Evolutionary conservation across 495 filamentous ascomycete genomes (phyloP), one percentile per base, ranked within the genome.

Genomic region (Clavariopsis aquatica): DNA sequence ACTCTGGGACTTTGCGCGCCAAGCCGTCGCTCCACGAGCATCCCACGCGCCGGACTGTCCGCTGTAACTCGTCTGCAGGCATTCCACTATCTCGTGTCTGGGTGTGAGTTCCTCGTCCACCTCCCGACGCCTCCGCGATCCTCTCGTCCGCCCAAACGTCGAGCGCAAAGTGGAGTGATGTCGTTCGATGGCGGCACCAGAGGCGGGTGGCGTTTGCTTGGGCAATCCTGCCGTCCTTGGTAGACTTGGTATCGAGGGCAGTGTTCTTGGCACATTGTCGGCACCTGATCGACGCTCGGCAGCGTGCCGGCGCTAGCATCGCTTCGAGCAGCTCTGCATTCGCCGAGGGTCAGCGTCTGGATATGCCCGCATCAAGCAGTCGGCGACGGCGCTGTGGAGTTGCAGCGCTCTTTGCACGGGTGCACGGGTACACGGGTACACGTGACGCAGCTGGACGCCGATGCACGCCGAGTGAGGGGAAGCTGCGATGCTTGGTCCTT

Each of bases 201-300:
- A 59, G 22, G 41, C 38, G 56, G 10, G 45, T 60, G 57, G 45
- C 45, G 43, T 52, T 51, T 52, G n/a, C 49, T 28, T 60, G 49
- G 57, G 24, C 27, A 34, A 20, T 22, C 34, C 20, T 43, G 53
- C 53, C 53, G n/a, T 56, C n/a, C 38, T 43, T 43, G 38, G 38
- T 43, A 43, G 3, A 43, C 38, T 43, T 43, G 38, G 38, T 43
- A 43, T 17, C 38, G 12, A 15, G 38, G 38, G 38, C 38, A 43
- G 5, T 8, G 3, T 10, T 15, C 38, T 43, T 43, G 38, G 38
- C 38, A 17, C 38, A 8, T 43, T 43, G 4, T 17, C 6, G 2
- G 38, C 38, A 43, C 9, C 38, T n/a, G 38, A 43, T 43, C 38
- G 38, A 43, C 38, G 38, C n/a, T n/a, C 38, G 38, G 38, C 38